Evolutionary conservation across 768 basidiomycete species (phyloP).

Genomic region (Rhizopogon vinicolor): DNA sequence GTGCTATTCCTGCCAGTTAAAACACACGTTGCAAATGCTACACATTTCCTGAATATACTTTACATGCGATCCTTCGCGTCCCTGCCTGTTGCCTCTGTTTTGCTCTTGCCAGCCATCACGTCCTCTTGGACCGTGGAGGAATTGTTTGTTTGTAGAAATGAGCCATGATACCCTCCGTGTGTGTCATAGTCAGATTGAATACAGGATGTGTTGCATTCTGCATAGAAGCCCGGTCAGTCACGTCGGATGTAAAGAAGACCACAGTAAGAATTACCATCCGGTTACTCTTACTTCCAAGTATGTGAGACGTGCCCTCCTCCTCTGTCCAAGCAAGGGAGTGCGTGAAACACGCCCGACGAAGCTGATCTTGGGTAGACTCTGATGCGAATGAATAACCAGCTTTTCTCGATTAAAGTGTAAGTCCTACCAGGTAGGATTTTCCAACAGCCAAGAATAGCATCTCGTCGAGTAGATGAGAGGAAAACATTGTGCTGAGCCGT

Average conservation of each 20-base stretch:
- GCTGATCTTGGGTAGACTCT: conserved; percentile 17
- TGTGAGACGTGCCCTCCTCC: conserved; percentile 50
- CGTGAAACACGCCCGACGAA: conserved; percentile 46
- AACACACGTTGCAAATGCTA: not conserved
- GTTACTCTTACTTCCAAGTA: conserved; percentile 60
- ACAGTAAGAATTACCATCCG: conserved; percentile 48
- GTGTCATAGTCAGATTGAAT: conserved; percentile 70
- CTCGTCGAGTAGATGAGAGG: conserved; percentile 36
- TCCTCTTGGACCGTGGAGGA: conserved; percentile 26
- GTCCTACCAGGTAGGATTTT: conserved; percentile 14
- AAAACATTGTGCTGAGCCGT: conserved; percentile 78
- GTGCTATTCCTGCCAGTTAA: not conserved
- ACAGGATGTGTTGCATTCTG: conserved; percentile 83
- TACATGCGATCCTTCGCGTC: not conserved
- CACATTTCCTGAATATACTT: not conserved
- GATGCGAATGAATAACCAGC: not conserved
- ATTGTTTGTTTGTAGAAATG: conserved; percentile 67
- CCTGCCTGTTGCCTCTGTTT: not conserved
- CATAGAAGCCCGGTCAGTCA: not conserved
- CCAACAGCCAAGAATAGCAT: conserved; percentile 38
- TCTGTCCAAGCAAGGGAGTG: conserved; percentile 63
- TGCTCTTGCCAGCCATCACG: not conserved
- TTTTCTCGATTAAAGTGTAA: no score
- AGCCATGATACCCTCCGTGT: conserved; percentile 61
- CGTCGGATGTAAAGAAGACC: not conserved